Percentiles rank a stretch among this genome's conserved stretches.
Evolutionary conservation across 768 basidiomycete genomes (phyloP).

Genomic region (Antrodiella citrinella): DNA sequence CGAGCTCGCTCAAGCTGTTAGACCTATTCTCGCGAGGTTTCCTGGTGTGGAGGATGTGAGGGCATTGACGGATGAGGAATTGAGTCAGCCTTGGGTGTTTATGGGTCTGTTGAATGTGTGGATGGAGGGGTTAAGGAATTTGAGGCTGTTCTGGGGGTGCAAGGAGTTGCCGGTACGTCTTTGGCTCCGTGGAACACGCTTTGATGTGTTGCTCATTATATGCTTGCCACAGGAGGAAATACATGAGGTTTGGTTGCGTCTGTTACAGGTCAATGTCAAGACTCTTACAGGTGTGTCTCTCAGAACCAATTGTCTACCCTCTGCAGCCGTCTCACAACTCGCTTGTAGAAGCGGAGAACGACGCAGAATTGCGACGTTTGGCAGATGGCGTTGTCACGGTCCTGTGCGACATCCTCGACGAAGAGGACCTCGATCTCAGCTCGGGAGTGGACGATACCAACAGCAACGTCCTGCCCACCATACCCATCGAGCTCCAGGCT

Average conservation of each 20-base stretch:
- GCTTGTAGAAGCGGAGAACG: constrained; percentile 32
- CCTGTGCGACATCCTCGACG: constrained; percentile 28
- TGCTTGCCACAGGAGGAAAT: constrained; percentile 32
- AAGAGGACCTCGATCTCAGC: constrained; percentile 13
- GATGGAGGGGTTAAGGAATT: constrained; percentile 34
- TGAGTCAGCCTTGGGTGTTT: constrained; percentile 45
- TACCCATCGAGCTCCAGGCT: constrained; percentile 8
- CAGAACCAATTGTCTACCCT: constrained; percentile 28
- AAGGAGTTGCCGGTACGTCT: constrained; percentile 42
- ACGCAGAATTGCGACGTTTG: constrained; percentile 3
- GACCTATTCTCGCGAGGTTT: constrained; percentile 45
- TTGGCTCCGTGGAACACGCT: not conserved
- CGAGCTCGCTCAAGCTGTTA: constrained; percentile 37
- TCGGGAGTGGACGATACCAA: constrained; percentile 6
- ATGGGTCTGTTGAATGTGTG: constrained; percentile 45
- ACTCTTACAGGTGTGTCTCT: too few relatives aligned
- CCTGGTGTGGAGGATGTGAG: constrained; percentile 47
- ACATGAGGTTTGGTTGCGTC: constrained; percentile 46
- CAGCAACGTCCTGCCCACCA: constrained; percentile 9
- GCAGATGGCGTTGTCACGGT: constrained; percentile 28
- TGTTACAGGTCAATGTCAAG: constrained; percentile 42
- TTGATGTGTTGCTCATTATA: not conserved
- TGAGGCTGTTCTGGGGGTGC: constrained; percentile 37
- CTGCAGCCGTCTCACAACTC: not conserved
- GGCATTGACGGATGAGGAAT: constrained; percentile 48